Percentiles rank a stretch among this genome's conserved stretches.
Conservation (phyloP, 805 yeast genomes). For the Spathaspora boniae region DNA sequence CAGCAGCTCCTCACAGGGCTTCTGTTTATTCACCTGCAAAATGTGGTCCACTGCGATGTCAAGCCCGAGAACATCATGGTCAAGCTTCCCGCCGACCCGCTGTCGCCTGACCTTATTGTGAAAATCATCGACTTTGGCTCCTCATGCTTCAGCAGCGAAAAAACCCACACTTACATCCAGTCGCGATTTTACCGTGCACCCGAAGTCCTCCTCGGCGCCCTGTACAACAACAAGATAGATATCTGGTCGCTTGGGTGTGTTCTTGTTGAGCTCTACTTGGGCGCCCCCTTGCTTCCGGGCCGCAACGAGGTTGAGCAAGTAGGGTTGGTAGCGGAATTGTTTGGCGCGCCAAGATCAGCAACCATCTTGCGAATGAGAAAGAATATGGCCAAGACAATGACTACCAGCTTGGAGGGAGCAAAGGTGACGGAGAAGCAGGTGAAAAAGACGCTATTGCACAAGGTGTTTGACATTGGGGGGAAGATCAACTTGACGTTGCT, state of each 20-base stretch:
- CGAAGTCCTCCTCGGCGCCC: constrained; percentile 66
- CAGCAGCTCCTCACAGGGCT: constrained; percentile 58
- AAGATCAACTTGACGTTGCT: constrained; percentile 32
- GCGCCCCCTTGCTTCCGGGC: constrained; percentile 45
- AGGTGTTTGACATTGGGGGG: constrained; percentile 37
- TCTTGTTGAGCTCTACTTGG: constrained; percentile 34
- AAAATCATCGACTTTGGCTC: constrained; percentile 84
- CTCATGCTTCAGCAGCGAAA: constrained; percentile 45
- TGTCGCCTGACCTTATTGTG: constrained; percentile 37
- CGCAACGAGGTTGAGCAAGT: constrained; percentile 47
- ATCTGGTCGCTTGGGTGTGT: constrained; percentile 49
- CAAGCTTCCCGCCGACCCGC: constrained; percentile 23
- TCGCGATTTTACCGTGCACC: constrained; percentile 80
- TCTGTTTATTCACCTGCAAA: constrained; percentile 50
- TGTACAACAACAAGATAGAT: constrained; percentile 52
- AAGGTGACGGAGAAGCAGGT: constrained; percentile 27
- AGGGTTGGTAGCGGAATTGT: constrained; percentile 37
- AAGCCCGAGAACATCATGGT: constrained; percentile 71
- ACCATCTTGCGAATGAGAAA: constrained; percentile 37
- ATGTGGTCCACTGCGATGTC: constrained; percentile 77
- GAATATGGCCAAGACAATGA: constrained; percentile 1
- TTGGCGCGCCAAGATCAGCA: constrained; percentile 45
- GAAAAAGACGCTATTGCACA: constrained; percentile 33
- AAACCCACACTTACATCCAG: constrained; percentile 49
- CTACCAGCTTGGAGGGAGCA: not conserved